Conservation (phyloP, 2,329 filamentous ascomycete species). For the Nemania serpens region DNA sequence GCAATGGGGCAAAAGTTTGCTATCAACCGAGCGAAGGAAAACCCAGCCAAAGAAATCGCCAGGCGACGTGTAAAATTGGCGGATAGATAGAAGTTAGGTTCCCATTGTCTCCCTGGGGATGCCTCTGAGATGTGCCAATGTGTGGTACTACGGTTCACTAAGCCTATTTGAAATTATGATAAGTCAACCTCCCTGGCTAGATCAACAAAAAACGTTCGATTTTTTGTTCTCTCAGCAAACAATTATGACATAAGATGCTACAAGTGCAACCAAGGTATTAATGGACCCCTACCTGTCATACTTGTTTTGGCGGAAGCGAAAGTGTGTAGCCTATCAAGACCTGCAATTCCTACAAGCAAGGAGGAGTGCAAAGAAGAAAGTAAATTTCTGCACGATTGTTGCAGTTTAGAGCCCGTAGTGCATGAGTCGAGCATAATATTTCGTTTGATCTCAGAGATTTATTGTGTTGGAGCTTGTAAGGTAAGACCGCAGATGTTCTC, state of each 20-base stretch:
- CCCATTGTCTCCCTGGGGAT: neutral
- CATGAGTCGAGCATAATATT: slow-evolving; percentile 3
- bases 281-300: too few species aligned
- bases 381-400: slow-evolving; percentile 12
- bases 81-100: neutral
- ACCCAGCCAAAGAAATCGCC: too few species aligned
- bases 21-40: too few species aligned
- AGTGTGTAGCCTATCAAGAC: slow-evolving; percentile 6
- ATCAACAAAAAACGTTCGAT: too few species aligned
- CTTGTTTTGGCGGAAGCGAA: neutral
- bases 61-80: neutral
- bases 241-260: slow-evolving; percentile 11
- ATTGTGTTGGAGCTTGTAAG: slow-evolving; percentile 7
- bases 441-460: slow-evolving; percentile 11
- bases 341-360: neutral
- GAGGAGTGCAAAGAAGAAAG: neutral
- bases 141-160: neutral
- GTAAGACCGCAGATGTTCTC: slow-evolving; percentile 16
- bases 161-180: slow-evolving; percentile 5
- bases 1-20: neutral
- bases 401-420: slow-evolving; percentile 11
- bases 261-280: slow-evolving; percentile 18
- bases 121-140: neutral
- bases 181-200: slow-evolving; percentile 1
- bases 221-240: neutral